A percentile compares a stretch with the other conserved stretches of the same genome.
Evolutionary conservation across 1,284 basidiomycete genomes (phyloP).

Genomic region (Apiotrichum domesticum): DNA sequence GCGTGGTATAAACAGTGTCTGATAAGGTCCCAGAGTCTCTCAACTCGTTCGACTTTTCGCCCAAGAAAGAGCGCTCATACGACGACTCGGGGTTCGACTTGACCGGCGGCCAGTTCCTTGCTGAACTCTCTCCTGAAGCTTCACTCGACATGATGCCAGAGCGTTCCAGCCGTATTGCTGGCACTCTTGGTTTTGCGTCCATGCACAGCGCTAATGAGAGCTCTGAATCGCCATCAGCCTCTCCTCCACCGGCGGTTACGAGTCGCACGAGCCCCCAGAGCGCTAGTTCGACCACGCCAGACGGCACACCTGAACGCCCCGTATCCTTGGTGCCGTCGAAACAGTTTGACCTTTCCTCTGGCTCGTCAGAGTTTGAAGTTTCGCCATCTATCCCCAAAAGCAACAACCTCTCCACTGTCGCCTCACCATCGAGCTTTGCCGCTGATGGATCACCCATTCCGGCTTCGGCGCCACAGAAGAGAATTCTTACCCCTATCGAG

Average conservation of each 20-base stretch:
- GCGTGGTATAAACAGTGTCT: neutral
- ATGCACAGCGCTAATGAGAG: neutral
- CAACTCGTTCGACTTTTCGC: constrained; percentile 3
- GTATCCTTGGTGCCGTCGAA: neutral
- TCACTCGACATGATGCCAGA: neutral
- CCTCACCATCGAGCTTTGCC: neutral
- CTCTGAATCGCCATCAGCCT: neutral
- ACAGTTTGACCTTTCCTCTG: neutral
- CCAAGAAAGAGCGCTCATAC: neutral
- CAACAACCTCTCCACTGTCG: neutral
- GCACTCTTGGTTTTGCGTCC: neutral
- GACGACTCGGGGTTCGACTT: neutral
- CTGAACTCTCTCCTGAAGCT: neutral
- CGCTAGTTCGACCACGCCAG: neutral
- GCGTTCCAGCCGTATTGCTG: neutral
- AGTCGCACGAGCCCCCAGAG: neutral
- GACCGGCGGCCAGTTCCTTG: neutral
- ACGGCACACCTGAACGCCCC: neutral
- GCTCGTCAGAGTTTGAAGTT: neutral
- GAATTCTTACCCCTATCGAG: neutral
- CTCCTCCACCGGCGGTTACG: neutral
- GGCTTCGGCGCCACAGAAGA: neutral
- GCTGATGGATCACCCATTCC: neutral
- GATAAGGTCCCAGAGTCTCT: neutral
- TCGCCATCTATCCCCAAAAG: neutral